Evolutionary conservation across 306 rosid species (phyloP), one percentile per base, ranked within the genome.

Genomic region (Rubus idaeus): DNA sequence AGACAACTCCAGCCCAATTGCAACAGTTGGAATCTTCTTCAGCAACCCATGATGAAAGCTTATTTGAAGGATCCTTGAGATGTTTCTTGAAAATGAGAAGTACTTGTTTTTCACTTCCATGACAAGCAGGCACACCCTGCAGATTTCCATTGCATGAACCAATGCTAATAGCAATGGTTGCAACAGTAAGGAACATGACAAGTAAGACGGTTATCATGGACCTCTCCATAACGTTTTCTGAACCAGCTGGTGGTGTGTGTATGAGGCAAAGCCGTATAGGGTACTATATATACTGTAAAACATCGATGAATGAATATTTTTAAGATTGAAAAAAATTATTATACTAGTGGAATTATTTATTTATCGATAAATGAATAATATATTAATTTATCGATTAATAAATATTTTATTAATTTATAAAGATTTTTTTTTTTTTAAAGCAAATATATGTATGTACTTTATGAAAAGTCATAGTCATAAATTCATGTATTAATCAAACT

Each of bases 1-100:
- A 83, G 4, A 2, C 40, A 35, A 79, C 65, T 4, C 70, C 49
- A 4, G 6, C 40, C 81, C 79, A 79, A 13, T 21, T 45, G 41
- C 83, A 83, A 0, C 86, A 82, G 42, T 71, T 26, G 2, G 30
- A 37, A 35, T 41, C 51, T 13, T 12, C 13, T 0, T n/a, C 4
- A n/a, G 2, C 2, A 51, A 8, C 37, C 83, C 81, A 83, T 2
- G 77, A 4, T 5, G 47, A 72, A 55, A 72, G 40, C 5, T 4
- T 17, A 13, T 53, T 39, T 1, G 30, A 9, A 10, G 40, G 39
- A 40, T 53, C 75, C 1, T 0, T n/a, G 23, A 71, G 74, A 10
- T 70, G 46, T 26, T 70, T 3, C 16, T 70, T 70, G 44, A 70
- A 16, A 1, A 7, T 70, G 16, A 71, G 5, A 30, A 71, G 75